Evolutionary conservation across 129 eudicot species (phyloP).

Genomic region (Tagetes erecta): DNA sequence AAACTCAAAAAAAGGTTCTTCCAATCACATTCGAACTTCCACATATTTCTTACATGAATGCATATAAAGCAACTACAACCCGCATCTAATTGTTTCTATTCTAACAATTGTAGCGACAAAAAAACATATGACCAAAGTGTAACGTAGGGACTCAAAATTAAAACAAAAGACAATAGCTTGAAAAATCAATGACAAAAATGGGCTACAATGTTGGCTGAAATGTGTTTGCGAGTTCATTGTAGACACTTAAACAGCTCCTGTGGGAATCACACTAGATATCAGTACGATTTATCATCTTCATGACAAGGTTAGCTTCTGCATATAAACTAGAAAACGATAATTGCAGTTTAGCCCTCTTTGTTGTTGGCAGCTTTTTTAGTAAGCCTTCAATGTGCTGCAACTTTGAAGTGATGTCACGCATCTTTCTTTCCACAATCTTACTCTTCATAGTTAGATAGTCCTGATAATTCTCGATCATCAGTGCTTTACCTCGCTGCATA

Average conservation of each 20-base stretch:
- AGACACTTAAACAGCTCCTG: background rate
- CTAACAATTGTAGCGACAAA: too few species aligned
- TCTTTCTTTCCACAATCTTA: background rate
- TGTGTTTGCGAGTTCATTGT: background rate
- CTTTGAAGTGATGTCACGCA: background rate
- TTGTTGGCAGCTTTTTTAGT: background rate
- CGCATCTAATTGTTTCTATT: too few species aligned
- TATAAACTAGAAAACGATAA: background rate
- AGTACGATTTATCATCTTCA: background rate
- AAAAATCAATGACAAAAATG: background rate
- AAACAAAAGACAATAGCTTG: background rate
- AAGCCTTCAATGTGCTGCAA: slow-evolving; percentile 10
- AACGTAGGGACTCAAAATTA: background rate
- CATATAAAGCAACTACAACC: too few species aligned
- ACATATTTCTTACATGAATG: too few species aligned
- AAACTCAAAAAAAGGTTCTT: background rate
- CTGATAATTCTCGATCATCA: background rate
- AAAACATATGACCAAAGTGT: background rate
- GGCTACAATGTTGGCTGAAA: background rate
- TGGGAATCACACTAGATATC: background rate
- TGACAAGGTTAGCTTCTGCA: slow-evolving; percentile 4
- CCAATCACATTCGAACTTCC: background rate
- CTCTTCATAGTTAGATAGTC: background rate
- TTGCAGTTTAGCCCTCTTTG: background rate
- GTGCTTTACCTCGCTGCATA: background rate